Evolutionary conservation across 129 eudicot genomes (phyloP).

Genomic region (Chrysanthemum lavandulifolium): DNA sequence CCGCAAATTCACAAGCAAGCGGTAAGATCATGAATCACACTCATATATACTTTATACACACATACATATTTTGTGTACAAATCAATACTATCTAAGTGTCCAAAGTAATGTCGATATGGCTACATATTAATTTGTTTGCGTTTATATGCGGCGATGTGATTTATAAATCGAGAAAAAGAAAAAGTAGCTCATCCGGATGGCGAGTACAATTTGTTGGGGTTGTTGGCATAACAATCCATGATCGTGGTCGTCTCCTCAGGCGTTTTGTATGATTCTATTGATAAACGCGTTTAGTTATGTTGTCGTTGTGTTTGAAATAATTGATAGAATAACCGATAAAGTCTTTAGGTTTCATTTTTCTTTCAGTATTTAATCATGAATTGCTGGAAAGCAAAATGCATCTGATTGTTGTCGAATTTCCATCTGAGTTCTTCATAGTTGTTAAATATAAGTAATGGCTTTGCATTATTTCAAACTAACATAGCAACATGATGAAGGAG

Average conservation of each 20-base stretch:
- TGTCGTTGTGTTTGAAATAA: neutral
- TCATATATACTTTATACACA: neutral
- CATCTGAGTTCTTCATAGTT: too few species aligned
- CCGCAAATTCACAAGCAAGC: slow-evolving; percentile 5
- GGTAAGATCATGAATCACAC: slow-evolving; percentile 1
- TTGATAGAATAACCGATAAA: too few species aligned
- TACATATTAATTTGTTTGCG: neutral
- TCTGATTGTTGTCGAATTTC: too few species aligned
- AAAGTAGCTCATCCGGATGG: slow-evolving; percentile 2
- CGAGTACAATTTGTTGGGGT: neutral
- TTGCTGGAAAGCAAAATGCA: too few species aligned
- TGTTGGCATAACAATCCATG: slow-evolving; percentile 3
- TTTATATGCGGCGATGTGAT: neutral
- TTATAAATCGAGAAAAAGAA: neutral
- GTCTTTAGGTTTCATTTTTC: too few species aligned
- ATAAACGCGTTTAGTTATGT: neutral
- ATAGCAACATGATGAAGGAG: too few species aligned
- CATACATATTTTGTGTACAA: too few species aligned
- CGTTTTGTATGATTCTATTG: neutral
- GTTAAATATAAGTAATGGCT: too few species aligned
- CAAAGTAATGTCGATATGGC: too few species aligned
- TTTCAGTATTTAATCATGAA: too few species aligned
- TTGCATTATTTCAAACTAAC: too few species aligned
- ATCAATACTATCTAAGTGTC: too few species aligned
- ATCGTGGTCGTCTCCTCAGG: neutral